Evolutionary conservation across 139 green algal species (phyloP).

Genomic region (Nannochloris sp.): DNA sequence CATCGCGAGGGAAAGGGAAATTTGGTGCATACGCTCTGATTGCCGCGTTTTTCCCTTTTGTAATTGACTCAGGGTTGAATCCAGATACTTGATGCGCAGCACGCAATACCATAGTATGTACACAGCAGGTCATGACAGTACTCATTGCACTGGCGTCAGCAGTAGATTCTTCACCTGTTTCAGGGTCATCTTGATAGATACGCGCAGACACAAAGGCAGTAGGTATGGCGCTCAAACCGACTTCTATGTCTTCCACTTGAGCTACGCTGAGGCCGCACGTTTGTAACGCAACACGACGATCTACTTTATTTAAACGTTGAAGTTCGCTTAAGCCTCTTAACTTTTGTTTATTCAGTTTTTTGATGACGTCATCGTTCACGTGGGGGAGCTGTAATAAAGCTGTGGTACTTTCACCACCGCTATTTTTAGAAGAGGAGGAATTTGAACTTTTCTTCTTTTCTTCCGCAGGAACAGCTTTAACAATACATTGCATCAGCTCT

Average conservation of each 20-base stretch:
- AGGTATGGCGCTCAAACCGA: slow-evolving; percentile 49
- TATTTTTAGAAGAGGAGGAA: slow-evolving; percentile 5
- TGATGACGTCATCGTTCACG: slow-evolving; percentile 53
- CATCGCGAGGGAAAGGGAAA: slow-evolving; percentile 49
- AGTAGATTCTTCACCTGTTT: neutral
- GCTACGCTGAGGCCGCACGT: slow-evolving; percentile 27
- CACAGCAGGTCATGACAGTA: slow-evolving; percentile 50
- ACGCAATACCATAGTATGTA: slow-evolving; percentile 48
- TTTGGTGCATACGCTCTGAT: slow-evolving; percentile 54
- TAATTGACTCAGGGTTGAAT: slow-evolving; percentile 32
- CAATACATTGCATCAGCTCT: slow-evolving; percentile 80
- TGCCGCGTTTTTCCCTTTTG: slow-evolving; percentile 15
- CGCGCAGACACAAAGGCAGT: slow-evolving; percentile 26
- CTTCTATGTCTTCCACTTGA: slow-evolving; percentile 49
- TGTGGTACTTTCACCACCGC: slow-evolving; percentile 17
- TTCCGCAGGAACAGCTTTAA: slow-evolving; percentile 39
- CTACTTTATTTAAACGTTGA: slow-evolving; percentile 24
- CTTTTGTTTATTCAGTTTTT: slow-evolving; percentile 49
- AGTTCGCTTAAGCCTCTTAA: slow-evolving; percentile 61
- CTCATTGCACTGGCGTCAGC: neutral
- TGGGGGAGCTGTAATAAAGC: slow-evolving; percentile 73
- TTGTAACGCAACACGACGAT: slow-evolving; percentile 30
- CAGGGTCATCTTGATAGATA: slow-evolving; percentile 9
- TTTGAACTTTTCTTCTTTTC: slow-evolving; percentile 17
- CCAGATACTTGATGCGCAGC: slow-evolving; percentile 37